Percentiles rank a stretch among this genome's conserved stretches.
phyloP scores from a whole-genome alignment of 768 basidiomycete species.

The Mycena leptocephala region DNA sequence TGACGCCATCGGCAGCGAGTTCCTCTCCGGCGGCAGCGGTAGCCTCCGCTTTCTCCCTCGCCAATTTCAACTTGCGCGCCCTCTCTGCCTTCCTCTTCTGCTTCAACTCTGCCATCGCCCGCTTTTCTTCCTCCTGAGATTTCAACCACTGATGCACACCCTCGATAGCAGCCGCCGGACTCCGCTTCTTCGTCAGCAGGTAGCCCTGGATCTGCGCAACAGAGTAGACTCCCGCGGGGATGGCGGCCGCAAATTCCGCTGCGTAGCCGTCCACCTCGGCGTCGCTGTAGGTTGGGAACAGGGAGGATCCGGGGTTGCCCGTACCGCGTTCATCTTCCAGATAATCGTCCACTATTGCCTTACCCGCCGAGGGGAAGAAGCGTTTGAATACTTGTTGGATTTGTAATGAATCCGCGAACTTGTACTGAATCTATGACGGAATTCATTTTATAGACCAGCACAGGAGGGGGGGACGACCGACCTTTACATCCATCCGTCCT shows the following conservation, averaged over 20 bases:
- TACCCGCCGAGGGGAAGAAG: slow-evolving; percentile 12
- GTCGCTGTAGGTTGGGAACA: neutral
- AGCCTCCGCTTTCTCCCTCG: slow-evolving; percentile 34
- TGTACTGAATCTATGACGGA: slow-evolving; percentile 22
- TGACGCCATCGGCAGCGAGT: neutral
- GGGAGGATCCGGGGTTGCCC: neutral
- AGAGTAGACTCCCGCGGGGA: slow-evolving; percentile 46
- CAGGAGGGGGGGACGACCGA: neutral
- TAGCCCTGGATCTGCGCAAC: slow-evolving; percentile 58
- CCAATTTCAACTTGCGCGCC: neutral
- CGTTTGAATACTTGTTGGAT: slow-evolving; percentile 25
- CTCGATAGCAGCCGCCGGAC: slow-evolving; percentile 25
- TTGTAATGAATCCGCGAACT: slow-evolving; percentile 6
- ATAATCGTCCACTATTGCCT: neutral
- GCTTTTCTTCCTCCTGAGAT: slow-evolving; percentile 40
- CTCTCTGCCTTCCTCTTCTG: slow-evolving; percentile 23
- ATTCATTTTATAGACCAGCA: neutral
- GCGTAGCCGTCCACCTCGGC: slow-evolving; percentile 37
- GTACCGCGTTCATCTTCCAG: neutral
- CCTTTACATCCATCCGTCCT: slow-evolving; percentile 28
- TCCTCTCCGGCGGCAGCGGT: neutral
- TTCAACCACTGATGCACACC: slow-evolving; percentile 45
- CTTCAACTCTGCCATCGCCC: slow-evolving; percentile 23
- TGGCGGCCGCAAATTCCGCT: slow-evolving; percentile 40
- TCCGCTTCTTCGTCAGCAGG: slow-evolving; percentile 44